A percentile compares a stretch with the other conserved stretches of the same genome.
phyloP scores from a whole-genome alignment of 2,329 filamentous ascomycete species.

The Leptographium lundbergii region DNA sequence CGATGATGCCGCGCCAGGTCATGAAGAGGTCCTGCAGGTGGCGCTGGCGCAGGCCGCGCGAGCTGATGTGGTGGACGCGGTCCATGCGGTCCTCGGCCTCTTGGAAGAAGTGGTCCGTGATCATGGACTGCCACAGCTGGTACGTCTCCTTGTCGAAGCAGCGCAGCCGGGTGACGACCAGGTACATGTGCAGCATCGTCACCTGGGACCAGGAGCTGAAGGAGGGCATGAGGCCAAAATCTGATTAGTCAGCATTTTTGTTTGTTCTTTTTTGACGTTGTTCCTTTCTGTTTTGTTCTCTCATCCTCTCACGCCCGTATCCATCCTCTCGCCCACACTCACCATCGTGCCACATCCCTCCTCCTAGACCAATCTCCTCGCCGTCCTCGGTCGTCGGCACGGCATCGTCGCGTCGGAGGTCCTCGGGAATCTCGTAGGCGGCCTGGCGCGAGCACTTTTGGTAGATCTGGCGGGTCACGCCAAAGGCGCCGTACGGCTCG shows the following conservation, averaged over 20 bases:
- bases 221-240: slow-evolving; percentile 66
- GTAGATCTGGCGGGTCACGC: slow-evolving; percentile 66
- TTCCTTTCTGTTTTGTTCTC: neutral
- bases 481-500: slow-evolving; percentile 58
- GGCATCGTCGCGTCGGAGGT: slow-evolving; percentile 49
- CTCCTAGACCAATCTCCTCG: slow-evolving; percentile 66
- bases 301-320: too few relatives aligned
- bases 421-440: slow-evolving; percentile 62
- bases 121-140: slow-evolving; percentile 72
- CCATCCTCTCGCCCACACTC: slow-evolving; percentile 18
- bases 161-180: slow-evolving; percentile 72
- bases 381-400: slow-evolving; percentile 63
- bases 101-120: slow-evolving; percentile 93
- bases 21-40: slow-evolving; percentile 81
- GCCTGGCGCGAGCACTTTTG: slow-evolving; percentile 61
- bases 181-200: slow-evolving; percentile 92
- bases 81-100: slow-evolving; percentile 77
- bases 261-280: neutral
- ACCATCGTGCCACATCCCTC: slow-evolving; percentile 76
- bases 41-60: slow-evolving; percentile 45
- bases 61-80: slow-evolving; percentile 58
- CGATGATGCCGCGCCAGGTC: slow-evolving; percentile 79
- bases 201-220: slow-evolving; percentile 96
- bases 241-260: slow-evolving; percentile 28
- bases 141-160: slow-evolving; percentile 59